Evolutionary conservation across 2,329 filamentous ascomycete genomes (phyloP), one percentile per base, ranked within the genome.

Genomic region (Corniculantispora saksenae): DNA sequence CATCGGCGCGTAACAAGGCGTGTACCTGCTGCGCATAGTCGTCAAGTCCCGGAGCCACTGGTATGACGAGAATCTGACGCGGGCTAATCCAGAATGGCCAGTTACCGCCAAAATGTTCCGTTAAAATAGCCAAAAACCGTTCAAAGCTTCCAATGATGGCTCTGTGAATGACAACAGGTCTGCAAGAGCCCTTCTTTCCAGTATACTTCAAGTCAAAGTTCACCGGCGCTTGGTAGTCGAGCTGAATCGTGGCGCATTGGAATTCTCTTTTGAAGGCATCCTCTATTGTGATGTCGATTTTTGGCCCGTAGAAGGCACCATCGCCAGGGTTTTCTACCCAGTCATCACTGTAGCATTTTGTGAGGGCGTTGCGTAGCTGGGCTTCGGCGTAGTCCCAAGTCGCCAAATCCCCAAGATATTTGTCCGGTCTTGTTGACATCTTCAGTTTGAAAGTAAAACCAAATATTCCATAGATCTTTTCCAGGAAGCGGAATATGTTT

Each of bases 281-380:
- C 60, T 89, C 90, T 73, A 99, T 94, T 67, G 92, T 96, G 74
- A 99, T 95, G 73, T 99, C 95, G 72, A 98, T 97, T 86, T 99
- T 99, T 60, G 95, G 95, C 1, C 95, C 95, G 77, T 99, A 99
- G 81, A 98, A 99, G 61, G 95, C 95, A 75, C 95, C 95, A 72
- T 99, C 95, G 65, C 94, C 95, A 66, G 93, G 91, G 79, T 98
- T 97, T 60, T 97, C 83, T 77, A 92, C 91, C 95, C 95, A 99
- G 68, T 88, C 83, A 40, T 88, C 84, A 66, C 89, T 86, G 43
- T 78, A 78, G 64, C 78, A 77, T 23, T 79, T 80, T 64, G 87
- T 84, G 57, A 99, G 84, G 21, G 94, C 92, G 67, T 89, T 84
- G 73, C 89, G 89, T 59, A 99, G 84, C 76, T 91, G 92, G 19